Evolutionary conservation across 2,329 filamentous ascomycete species (phyloP), one percentile per base, ranked within the genome.

Genomic region (Chalara sp.): DNA sequence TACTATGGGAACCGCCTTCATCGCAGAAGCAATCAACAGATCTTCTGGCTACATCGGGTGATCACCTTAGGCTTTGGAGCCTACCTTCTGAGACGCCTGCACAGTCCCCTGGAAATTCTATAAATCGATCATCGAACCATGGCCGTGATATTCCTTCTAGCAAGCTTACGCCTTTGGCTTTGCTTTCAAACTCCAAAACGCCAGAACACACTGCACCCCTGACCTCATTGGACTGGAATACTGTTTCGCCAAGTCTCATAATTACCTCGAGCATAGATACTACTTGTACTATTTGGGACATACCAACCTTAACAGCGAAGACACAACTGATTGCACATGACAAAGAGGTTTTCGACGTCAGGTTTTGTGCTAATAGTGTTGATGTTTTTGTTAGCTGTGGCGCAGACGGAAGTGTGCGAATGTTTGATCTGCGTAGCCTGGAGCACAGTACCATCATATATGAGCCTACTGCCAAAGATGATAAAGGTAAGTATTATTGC

Each of bases 391-490:
- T 97, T 32, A 96, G 89, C 68, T 99, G 93, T 67, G 93, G 93
- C 47, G 92, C 95, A 50, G 93, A 99, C 66, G 93, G 93, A 39
- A 97, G 92, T 67, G 93, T 99, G 30, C 83, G 93, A 61, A 99
- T 99, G 93, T 99, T 99, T 70, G 93, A 99, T 69, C 75, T 99
- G 54, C 83, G 93, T 64, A 97, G 92, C 68, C 73, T 99, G 48
- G 93, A 99, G 67, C 93, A 99, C 68, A 96, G 91, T 58, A 99
- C 93, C 47, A 99, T 99, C 67, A 99, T 99, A 57, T 99, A 99
- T 67, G 93, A 99, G 69, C 93, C 93, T 5, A 92, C 89, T 0
- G 87, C 90, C 59, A 96, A 96, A 71, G 84, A 86, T 55, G 81
- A 85, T 43, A 72, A 81, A 74, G 79, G 87, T 89, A 73, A 58